These are phyloP conservation scores for Nemania abortiva DNA, from an alignment of 2,329 filamentous ascomycete species.

Conservation along the genomic window DNA sequence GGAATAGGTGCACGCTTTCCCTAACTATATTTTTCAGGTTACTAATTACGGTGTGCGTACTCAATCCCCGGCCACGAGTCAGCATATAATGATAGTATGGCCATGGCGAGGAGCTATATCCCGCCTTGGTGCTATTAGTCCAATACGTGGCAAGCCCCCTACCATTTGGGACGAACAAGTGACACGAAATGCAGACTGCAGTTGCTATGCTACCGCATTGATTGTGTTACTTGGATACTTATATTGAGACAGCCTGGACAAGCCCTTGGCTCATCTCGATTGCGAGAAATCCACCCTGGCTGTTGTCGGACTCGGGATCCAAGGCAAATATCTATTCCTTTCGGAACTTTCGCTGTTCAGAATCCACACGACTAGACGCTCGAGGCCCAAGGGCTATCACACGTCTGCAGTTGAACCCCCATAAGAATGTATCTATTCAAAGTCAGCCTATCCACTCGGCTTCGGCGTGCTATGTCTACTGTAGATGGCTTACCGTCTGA, in stretches of 20 bases:
- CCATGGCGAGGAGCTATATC: background rate
- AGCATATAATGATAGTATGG: background rate
- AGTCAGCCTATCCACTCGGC: conserved; percentile 3
- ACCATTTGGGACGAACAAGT: background rate
- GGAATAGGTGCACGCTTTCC: background rate
- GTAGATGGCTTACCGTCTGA: conserved; percentile 62
- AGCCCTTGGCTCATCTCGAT: background rate
- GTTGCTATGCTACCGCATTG: background rate
- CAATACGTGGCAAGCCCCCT: background rate
- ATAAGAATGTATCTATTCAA: conserved; percentile 35
- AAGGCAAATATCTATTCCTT: no score
- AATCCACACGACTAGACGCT: background rate
- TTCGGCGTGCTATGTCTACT: background rate
- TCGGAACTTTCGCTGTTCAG: no score
- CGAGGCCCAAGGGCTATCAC: conserved; percentile 10
- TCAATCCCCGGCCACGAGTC: background rate
- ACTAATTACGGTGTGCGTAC: background rate
- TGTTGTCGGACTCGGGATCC: no score
- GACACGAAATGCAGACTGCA: background rate
- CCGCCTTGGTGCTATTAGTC: background rate
- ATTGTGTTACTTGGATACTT: background rate
- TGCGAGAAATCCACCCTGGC: background rate
- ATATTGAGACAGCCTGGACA: background rate
- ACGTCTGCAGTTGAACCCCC: conserved; percentile 37
- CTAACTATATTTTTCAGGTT: background rate